Evolutionary conservation across 2,329 filamentous ascomycete genomes (phyloP).

Genomic region (Sporothrix mexicana): DNA sequence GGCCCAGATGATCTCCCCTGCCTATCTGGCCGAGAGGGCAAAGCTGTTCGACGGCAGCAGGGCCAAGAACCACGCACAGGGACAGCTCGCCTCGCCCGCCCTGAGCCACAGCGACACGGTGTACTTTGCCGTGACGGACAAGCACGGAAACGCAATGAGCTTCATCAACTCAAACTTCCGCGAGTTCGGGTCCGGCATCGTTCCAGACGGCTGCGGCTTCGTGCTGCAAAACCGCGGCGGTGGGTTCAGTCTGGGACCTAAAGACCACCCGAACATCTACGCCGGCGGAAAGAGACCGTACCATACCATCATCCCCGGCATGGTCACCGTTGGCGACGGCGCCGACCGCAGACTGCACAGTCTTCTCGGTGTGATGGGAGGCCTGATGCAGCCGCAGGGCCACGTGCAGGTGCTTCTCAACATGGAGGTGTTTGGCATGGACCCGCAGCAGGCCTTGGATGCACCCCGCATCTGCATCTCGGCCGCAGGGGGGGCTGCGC

Average conservation of each 20-base stretch:
- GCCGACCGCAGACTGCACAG: conserved; percentile 10
- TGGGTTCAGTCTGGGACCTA: conserved; percentile 75
- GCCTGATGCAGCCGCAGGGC: conserved; percentile 97
- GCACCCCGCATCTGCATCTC: conserved; percentile 89
- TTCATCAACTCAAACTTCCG: conserved; percentile 97
- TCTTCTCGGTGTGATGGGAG: conserved; percentile 94
- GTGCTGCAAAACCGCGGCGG: conserved; percentile 88
- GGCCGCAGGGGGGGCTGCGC: conserved; percentile 65
- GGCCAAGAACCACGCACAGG: conserved; percentile 66
- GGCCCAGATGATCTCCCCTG: conserved; percentile 61
- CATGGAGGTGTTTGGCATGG: conserved; percentile 79
- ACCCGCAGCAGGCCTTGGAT: conserved; percentile 87
- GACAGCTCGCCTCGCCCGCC: conserved; percentile 76
- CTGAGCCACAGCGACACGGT: conserved; percentile 89
- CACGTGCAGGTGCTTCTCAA: conserved; percentile 93
- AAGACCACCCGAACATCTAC: conserved; percentile 70
- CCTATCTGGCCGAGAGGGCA: conserved; percentile 75
- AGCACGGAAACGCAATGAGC: conserved; percentile 83
- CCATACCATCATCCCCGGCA: conserved; percentile 94
- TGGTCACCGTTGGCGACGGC: conserved; percentile 61
- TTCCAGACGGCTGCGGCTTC: conserved; percentile 86
- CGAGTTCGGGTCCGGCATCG: conserved; percentile 85
- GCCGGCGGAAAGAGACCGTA: conserved; percentile 78
- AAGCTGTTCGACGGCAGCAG: conserved; percentile 61
- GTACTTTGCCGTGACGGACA: conserved; percentile 86